A percentile compares a stretch with the other conserved stretches of the same genome.
Evolutionary conservation across 345 rosid species (phyloP).

Genomic region (Barbarea vulgaris): DNA sequence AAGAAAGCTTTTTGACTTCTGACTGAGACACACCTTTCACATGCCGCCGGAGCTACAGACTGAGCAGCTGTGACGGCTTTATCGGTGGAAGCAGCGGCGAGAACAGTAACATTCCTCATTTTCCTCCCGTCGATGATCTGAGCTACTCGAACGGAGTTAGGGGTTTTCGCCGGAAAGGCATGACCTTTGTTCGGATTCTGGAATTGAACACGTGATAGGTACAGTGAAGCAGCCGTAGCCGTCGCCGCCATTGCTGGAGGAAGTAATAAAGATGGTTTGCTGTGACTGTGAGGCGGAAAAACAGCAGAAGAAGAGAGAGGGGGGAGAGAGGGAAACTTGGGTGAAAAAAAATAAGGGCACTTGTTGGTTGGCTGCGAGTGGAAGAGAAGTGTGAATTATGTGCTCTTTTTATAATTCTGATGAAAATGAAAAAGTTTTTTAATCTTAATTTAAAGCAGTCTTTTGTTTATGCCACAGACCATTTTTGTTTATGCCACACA

Average conservation of each 20-base stretch:
- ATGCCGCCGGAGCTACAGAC: conserved; percentile 6
- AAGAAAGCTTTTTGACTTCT: not conserved
- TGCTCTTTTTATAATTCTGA: not conserved
- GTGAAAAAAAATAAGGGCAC: conserved; percentile 1
- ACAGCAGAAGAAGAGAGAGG: conserved; percentile 17
- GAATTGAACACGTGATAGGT: conserved; percentile 9
- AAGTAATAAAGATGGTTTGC: conserved; percentile 13
- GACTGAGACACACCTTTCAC: conserved; percentile 24
- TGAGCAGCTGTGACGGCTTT: conserved; percentile 27
- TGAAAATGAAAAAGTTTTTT: not conserved
- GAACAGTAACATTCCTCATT: conserved; percentile 32
- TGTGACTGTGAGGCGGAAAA: conserved; percentile 37
- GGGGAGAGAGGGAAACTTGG: conserved; percentile 3
- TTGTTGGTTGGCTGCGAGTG: conserved; percentile 23
- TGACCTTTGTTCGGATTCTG: conserved; percentile 6
- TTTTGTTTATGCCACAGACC: not conserved
- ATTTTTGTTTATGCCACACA: too few relatives aligned
- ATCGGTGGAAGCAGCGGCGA: conserved; percentile 34
- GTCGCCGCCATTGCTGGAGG: conserved; percentile 37
- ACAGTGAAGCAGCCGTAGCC: conserved; percentile 32
- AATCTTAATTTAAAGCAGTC: not conserved
- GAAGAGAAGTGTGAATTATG: not conserved
- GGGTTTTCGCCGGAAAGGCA: conserved; percentile 26
- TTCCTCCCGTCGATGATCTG: conserved; percentile 33
- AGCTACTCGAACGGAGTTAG: conserved; percentile 27